Conservation (phyloP, 306 rosid species). For the Sindora glabra region DNA sequence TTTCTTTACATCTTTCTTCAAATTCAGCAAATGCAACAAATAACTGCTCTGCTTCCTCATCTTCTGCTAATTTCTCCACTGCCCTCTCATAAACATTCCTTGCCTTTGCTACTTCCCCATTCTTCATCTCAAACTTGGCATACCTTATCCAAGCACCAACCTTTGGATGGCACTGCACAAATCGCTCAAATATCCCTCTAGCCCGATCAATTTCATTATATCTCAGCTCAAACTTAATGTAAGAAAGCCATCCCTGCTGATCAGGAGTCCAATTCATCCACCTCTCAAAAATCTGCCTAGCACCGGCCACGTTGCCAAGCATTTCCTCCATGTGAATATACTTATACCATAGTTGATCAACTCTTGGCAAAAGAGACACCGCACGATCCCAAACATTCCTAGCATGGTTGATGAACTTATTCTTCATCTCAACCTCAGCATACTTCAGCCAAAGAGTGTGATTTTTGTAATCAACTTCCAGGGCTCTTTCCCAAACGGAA, state of each 20-base stretch:
- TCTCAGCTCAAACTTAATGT: conserved; percentile 71
- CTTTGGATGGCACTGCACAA: conserved; percentile 66
- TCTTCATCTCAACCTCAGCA: conserved; percentile 93
- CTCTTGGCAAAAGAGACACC: conserved; percentile 65
- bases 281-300: conserved; percentile 74
- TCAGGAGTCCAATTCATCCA: conserved; percentile 97
- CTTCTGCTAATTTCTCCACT: conserved; percentile 59
- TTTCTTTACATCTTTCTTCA: conserved; percentile 86
- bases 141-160: conserved; percentile 77
- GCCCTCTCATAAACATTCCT: conserved; percentile 73
- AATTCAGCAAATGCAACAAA: conserved; percentile 87
- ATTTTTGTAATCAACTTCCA: conserved; percentile 76
- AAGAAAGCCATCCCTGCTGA: conserved; percentile 84
- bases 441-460: conserved; percentile 88
- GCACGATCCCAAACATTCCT: conserved; percentile 92
- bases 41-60: conserved; percentile 73
- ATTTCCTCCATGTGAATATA: conserved; percentile 93
- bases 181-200: conserved; percentile 60
- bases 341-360: conserved; percentile 86
- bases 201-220: conserved; percentile 85
- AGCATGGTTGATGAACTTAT: conserved; percentile 79
- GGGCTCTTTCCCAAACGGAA: conserved; percentile 86
- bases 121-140: conserved; percentile 96
- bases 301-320: conserved; percentile 76
- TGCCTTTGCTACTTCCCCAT: conserved; percentile 49